phyloP scores from a whole-genome alignment of 2,329 filamentous ascomycete genomes.

The Alternaria brassicae region DNA sequence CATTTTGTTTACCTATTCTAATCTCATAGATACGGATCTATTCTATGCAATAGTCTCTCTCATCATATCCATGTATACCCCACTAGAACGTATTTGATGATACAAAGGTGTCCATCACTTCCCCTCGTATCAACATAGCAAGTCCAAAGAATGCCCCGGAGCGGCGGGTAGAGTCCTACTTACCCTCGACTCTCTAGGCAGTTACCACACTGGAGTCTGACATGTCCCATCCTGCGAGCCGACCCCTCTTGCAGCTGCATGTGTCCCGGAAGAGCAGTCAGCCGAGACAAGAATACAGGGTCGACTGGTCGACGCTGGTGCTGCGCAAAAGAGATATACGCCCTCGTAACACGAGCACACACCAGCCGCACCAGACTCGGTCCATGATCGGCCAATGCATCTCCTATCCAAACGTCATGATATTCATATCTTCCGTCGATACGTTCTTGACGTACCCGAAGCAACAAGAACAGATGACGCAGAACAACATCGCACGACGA shows the following conservation, averaged over 20 bases:
- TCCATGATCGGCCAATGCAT: background rate
- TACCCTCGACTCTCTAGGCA: background rate
- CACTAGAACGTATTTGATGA: background rate
- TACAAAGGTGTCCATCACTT: background rate
- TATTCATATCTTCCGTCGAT: background rate
- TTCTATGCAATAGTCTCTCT: background rate
- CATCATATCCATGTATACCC: background rate
- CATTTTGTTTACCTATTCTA: background rate
- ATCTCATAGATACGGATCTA: background rate
- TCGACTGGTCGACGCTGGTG: background rate
- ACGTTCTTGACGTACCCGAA: background rate
- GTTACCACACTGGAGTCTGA: background rate
- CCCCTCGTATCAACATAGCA: background rate
- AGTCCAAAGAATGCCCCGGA: background rate
- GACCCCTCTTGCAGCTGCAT: background rate
- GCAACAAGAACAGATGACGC: constrained; percentile 9
- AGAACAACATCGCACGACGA: constrained; percentile 8
- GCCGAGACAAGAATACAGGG: background rate
- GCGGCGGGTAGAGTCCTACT: background rate
- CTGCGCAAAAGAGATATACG: background rate
- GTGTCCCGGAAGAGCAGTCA: background rate
- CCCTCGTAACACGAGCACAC: background rate
- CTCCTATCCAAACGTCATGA: background rate
- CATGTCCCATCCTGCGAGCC: too few relatives aligned
- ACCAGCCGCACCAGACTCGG: too few relatives aligned